Evolutionary conservation across 2,329 filamentous ascomycete species (phyloP), one percentile per base, ranked within the genome.

Genomic region (Venturia pyrina): DNA sequence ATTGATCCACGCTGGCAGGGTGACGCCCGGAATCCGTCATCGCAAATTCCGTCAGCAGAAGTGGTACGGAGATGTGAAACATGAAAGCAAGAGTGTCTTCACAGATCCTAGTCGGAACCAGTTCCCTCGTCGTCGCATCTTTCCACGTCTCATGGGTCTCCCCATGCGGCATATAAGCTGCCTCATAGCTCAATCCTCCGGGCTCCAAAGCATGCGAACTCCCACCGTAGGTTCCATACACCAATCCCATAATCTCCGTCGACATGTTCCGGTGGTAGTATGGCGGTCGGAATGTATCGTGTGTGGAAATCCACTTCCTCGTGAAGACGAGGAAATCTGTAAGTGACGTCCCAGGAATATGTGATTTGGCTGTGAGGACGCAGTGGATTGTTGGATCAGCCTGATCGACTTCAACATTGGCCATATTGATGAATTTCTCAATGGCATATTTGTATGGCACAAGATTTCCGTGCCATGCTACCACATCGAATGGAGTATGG

Each of bases 221-320:
- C n/a, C 62, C 63, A n/a, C 28, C 41, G 10, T 56, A 65, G 5
- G 40, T 57, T 13, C 65, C 65, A 37, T 66, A 66, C 2, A 66
- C 80, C 28, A 77, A 69, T 44, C 75, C 76, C 75, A 77, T 76
- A 13, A 77, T 66, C 67, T 78, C 77, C 10, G 72, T 75, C 43
- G 75, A 74, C 11, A 71, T 75, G 62, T 78, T 78, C 44, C 77
- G 76, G 68, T 78, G 77, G 67, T 77, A 78, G 68, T 78, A 78
- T 6, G 77, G 77, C 4, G 75, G 75, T 13, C 77, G 74, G 65
- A 76, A 78, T 13, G 77, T 77, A 67, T 78, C 72, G 71, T 44
- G 37, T n/a, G 74, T 73, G 53, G 75, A 75, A 57, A 75, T 74
- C 75, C 76, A 78, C 24, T 76, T 71, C 3, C 75, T 75, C 34